Conservation (phyloP, 1,284 basidiomycete genomes). For the Trichosporon ovoides region DNA sequence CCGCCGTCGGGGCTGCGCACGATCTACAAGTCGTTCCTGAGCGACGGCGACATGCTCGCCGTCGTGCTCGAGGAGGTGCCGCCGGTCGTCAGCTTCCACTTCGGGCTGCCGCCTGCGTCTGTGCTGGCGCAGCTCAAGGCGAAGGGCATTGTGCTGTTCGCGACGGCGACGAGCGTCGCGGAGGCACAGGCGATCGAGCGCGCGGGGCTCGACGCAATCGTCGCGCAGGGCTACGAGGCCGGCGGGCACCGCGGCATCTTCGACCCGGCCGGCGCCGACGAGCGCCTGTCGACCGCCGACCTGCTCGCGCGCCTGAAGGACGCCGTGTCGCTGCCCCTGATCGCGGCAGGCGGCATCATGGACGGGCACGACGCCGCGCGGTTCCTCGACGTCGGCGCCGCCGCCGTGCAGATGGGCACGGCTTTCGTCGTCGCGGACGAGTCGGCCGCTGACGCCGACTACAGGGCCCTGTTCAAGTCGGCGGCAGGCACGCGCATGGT, state of each 20-base stretch:
- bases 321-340: conserved; percentile 40
- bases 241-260: conserved; percentile 44
- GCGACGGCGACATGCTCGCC: conserved; percentile 27
- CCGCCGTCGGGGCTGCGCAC: conserved; percentile 24
- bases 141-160: conserved; percentile 25
- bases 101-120: conserved; percentile 30
- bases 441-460: conserved; percentile 29
- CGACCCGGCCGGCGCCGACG: conserved; percentile 25
- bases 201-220: conserved; percentile 31
- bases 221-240: conserved; percentile 41
- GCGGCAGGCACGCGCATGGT: conserved; percentile 27
- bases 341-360: conserved; percentile 41
- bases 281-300: conserved; percentile 26
- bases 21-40: conserved; percentile 32
- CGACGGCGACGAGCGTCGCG: conserved; percentile 29
- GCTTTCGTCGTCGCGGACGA: conserved; percentile 35
- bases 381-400: conserved; percentile 28
- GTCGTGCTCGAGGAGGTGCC: conserved; percentile 32
- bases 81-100: conserved; percentile 39
- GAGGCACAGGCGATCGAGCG: conserved; percentile 28
- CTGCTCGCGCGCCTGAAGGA: conserved; percentile 12
- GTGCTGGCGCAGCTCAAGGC: conserved; percentile 22
- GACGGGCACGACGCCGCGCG: conserved; percentile 24
- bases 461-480: conserved; percentile 17
- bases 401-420: conserved; percentile 38